phyloP scores from a whole-genome alignment of 352 stramenopile species.

The Phytopythium ostracodes region DNA sequence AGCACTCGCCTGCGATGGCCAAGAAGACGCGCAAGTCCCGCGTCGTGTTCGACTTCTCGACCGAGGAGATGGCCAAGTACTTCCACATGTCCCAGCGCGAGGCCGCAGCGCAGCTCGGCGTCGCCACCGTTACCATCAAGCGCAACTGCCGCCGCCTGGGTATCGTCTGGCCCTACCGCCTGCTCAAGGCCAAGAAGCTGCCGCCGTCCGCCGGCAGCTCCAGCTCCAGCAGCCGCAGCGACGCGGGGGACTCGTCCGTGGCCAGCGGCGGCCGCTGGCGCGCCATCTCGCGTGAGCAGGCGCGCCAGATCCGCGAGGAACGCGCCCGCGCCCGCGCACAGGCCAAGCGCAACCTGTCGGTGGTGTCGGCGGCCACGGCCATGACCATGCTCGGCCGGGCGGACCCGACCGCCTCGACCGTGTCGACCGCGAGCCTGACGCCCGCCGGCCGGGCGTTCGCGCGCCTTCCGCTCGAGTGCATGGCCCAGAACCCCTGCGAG shows the following conservation, averaged over 20 bases:
- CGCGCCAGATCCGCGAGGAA: constrained; percentile 28
- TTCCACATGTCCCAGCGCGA: constrained; percentile 56
- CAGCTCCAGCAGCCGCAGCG: background rate
- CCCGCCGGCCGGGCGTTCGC: constrained; percentile 30
- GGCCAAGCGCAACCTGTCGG: constrained; percentile 20
- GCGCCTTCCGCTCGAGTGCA: constrained; percentile 19
- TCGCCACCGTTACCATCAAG: constrained; percentile 58
- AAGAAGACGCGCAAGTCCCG: constrained; percentile 43
- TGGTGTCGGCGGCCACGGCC: constrained; percentile 21
- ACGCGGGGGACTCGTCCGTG: background rate
- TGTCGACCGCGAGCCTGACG: constrained; percentile 20
- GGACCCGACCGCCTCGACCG: background rate
- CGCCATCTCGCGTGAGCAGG: constrained; percentile 33
- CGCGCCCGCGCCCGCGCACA: constrained; percentile 26
- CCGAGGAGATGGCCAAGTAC: constrained; percentile 49
- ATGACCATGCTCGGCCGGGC: constrained; percentile 19
- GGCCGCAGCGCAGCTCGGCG: constrained; percentile 46
- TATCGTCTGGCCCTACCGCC: constrained; percentile 56
- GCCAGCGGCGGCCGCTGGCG: constrained; percentile 13
- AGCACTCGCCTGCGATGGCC: background rate
- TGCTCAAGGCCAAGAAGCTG: constrained; percentile 49
- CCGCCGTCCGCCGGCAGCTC: constrained; percentile 18
- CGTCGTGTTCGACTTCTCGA: constrained; percentile 52
- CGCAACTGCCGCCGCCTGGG: constrained; percentile 52
- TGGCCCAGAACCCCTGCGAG: constrained; percentile 8